Percentiles rank a stretch among this genome's conserved stretches.
phyloP scores from a whole-genome alignment of 2,329 filamentous ascomycete genomes.

The Epichloe aotearoae region DNA sequence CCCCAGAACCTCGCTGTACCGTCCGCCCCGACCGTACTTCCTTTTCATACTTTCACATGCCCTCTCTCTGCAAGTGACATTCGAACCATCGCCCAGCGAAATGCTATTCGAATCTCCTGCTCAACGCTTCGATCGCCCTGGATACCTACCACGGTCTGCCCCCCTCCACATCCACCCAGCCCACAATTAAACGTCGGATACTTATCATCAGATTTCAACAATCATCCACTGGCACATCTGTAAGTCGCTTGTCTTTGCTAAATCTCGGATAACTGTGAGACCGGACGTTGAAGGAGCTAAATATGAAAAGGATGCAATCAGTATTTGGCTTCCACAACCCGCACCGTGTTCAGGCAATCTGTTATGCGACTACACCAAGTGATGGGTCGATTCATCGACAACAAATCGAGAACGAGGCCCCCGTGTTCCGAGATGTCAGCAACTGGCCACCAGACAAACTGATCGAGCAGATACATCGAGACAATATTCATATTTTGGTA shows the following conservation, averaged over 20 bases:
- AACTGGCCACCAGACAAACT: constrained; percentile 74
- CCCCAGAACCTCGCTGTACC: constrained; percentile 65
- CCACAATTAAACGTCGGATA: constrained; percentile 89
- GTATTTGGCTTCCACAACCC: constrained; percentile 85
- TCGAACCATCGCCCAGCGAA: constrained; percentile 85
- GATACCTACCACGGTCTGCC: constrained; percentile 69
- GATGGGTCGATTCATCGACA: constrained; percentile 80
- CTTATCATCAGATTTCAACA: constrained; percentile 97
- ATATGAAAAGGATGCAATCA: constrained; percentile 65
- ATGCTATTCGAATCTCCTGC: constrained; percentile 83
- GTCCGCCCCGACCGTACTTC: constrained; percentile 82
- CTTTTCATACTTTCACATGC: constrained; percentile 96
- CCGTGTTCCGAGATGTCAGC: constrained; percentile 80
- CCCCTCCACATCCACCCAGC: constrained; percentile 72
- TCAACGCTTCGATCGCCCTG: constrained; percentile 78
- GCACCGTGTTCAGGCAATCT: constrained; percentile 66
- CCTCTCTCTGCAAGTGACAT: constrained; percentile 86
- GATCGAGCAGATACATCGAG: constrained; percentile 71
- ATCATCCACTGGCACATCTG: constrained; percentile 89
- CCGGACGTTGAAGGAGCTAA: background rate
- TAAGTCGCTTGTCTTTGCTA: constrained; percentile 22
- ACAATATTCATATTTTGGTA: constrained; percentile 86
- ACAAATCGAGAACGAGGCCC: constrained; percentile 87
- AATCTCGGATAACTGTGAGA: background rate
- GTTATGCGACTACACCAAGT: constrained; percentile 87